Percentiles rank a stretch among this genome's conserved stretches.
These are phyloP conservation scores for Phytophthora megakarya DNA, from an alignment of 352 stramenopile species.

Conservation along the genomic window DNA sequence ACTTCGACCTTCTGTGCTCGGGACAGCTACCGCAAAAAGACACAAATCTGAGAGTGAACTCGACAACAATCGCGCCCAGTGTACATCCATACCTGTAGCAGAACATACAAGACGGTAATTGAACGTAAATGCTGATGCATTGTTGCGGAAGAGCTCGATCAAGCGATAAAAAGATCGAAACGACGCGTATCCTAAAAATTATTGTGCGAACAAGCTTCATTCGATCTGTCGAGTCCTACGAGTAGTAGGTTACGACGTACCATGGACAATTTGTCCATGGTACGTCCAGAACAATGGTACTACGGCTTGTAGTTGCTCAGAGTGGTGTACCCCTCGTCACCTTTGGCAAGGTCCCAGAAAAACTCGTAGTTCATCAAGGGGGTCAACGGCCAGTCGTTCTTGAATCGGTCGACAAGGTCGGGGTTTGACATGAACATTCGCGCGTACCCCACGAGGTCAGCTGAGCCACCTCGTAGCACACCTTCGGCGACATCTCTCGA, in stretches of 20 bases:
- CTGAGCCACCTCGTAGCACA: slow-evolving; percentile 28
- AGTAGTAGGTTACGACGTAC: too few species aligned
- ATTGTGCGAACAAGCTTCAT: too few species aligned
- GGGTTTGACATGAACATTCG: slow-evolving; percentile 48
- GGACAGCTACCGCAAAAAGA: not conserved
- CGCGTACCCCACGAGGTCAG: slow-evolving; percentile 47
- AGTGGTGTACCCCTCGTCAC: slow-evolving; percentile 24
- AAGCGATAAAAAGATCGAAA: slow-evolving; percentile 11
- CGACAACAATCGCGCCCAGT: not conserved
- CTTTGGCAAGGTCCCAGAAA: slow-evolving; percentile 2
- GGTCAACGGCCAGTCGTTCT: slow-evolving; percentile 25
- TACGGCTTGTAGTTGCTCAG: not conserved
- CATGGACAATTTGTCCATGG: too few species aligned
- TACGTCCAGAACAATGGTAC: not conserved
- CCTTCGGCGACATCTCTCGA: slow-evolving; percentile 33
- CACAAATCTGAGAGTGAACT: not conserved
- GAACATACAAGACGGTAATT: not conserved
- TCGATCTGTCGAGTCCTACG: too few species aligned
- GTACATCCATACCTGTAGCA: slow-evolving; percentile 13
- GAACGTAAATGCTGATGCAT: slow-evolving; percentile 2
- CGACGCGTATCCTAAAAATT: too few species aligned
- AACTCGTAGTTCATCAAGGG: slow-evolving; percentile 12
- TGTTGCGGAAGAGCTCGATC: slow-evolving; percentile 3
- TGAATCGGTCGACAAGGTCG: slow-evolving; percentile 44
- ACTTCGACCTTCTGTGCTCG: not conserved